Percentiles rank a stretch among this genome's conserved stretches.
Evolutionary conservation across 2,329 filamentous ascomycete species (phyloP).

Genomic region (Dothistroma septosporum): DNA sequence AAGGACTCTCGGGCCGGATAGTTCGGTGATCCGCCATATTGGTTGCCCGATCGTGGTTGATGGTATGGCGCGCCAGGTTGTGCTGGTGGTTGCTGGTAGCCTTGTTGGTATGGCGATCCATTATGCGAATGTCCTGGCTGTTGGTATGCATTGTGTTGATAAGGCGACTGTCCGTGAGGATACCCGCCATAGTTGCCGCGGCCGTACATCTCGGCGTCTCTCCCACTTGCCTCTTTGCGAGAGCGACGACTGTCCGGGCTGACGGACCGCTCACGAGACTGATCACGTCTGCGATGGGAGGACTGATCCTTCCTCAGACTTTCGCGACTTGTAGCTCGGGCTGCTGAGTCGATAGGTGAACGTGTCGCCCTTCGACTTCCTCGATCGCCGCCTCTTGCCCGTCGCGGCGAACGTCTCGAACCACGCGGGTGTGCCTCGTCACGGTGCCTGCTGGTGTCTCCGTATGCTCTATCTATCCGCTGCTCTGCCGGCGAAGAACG

Average conservation of each 20-base stretch:
- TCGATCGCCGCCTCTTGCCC: conserved; percentile 9
- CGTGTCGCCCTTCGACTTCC: conserved; percentile 18
- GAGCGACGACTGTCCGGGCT: conserved; percentile 27
- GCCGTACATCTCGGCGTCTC: conserved; percentile 31
- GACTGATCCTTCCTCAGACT: conserved; percentile 9
- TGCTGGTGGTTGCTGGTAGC: conserved; percentile 51
- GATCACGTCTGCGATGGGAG: conserved; percentile 5
- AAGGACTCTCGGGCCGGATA: conserved; percentile 22
- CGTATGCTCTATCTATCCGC: conserved; percentile 1
- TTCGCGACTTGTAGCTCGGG: conserved; percentile 17
- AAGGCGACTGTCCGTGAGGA: conserved; percentile 59
- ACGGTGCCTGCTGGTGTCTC: not conserved
- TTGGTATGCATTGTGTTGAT: conserved; percentile 55
- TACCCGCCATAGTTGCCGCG: conserved; percentile 28
- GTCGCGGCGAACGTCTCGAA: conserved; percentile 6
- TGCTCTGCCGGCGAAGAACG: conserved; percentile 22
- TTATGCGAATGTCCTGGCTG: conserved; percentile 31
- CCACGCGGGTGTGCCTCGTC: conserved; percentile 8
- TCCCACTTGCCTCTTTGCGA: conserved; percentile 14
- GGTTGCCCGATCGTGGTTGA: conserved; percentile 40
- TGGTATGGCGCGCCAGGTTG: conserved; percentile 30
- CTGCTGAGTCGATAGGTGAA: conserved; percentile 15
- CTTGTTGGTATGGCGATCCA: conserved; percentile 53
- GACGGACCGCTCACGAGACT: conserved; percentile 14
- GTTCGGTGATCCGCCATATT: conserved; percentile 26